phyloP scores from a whole-genome alignment of 1,284 basidiomycete species.

The Stygiomarasmius scandens region DNA sequence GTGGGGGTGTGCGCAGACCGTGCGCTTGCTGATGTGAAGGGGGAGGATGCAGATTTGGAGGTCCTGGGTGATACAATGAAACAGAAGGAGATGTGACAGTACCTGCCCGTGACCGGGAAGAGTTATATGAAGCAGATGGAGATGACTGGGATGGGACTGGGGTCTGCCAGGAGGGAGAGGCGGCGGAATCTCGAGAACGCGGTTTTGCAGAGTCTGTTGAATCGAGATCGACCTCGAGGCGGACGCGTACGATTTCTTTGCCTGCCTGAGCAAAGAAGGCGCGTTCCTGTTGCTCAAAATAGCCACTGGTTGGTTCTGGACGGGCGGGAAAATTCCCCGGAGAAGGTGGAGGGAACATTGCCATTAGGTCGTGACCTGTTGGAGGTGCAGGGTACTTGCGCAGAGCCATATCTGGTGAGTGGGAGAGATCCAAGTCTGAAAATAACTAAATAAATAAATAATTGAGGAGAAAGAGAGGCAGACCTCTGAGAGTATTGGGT shows the following conservation, averaged over 20 bases:
- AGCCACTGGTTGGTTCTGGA: conserved; percentile 65
- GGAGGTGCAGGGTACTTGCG: conserved; percentile 71
- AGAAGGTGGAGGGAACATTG: conserved; percentile 70
- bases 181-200: background rate
- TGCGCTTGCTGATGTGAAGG: conserved; percentile 32
- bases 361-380: conserved; percentile 80
- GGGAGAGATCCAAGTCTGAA: conserved; percentile 60
- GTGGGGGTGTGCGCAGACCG: conserved; percentile 38
- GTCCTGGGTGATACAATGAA: conserved; percentile 12
- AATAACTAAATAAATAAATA: background rate
- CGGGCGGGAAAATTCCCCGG: conserved; percentile 51
- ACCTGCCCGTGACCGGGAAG: too few species aligned
- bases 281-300: conserved; percentile 71
- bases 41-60: conserved; percentile 17
- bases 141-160: too few species aligned
- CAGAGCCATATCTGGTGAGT: conserved; percentile 44
- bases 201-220: background rate
- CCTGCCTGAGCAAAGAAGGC: conserved; percentile 76
- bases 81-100: background rate
- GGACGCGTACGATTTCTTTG: conserved; percentile 71
- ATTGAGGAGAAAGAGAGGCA: conserved; percentile 15
- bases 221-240: conserved; percentile 59
- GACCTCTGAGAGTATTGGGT: conserved; percentile 58
- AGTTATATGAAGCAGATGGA: too few species aligned
- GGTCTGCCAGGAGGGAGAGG: too few species aligned